Base-by-base conservation (phyloP, 2,329 filamentous ascomycete genomes). In the Ceratocystis harringtonii region DNA sequence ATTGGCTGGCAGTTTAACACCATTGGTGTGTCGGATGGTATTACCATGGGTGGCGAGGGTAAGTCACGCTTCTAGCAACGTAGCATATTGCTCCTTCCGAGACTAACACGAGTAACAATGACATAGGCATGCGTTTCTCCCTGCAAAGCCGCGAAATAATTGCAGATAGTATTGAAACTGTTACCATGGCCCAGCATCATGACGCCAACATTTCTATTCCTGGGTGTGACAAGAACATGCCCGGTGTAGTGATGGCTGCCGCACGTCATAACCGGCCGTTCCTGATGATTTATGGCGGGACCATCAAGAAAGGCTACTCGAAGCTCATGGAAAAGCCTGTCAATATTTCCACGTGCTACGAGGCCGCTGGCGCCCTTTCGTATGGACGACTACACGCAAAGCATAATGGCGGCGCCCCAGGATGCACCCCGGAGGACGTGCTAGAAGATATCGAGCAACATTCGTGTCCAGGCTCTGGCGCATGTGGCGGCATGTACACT, bases 181-280 rank as follows among this genome's bases (percentile, higher is more conserved):
- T 96, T 48, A 96, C 91, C 1, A 92, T 88, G 73, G 92, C 89
- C 4, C 92, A 96, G 74, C 88, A 88, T 70, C 90, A 96, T 75
- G 92, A 96, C 73, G 92, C 91, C 67, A 95, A 92, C 74, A 92
- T 96, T 73, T 86, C 89, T 36, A 92, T 96, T 70, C 91, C 92
- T 0, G 92, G 92, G 10, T 96, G 92, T 74, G 92, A 96, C 78
- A 96, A 96, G 82, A 96, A 96, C 75, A 96, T 96, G 92, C 92
- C 92, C 0, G 92, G 92, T 69, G 87, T 89, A 17, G 80, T 94
- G 69, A 96, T 96, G 86, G 91, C 89, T 0, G 91, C 94, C 72
- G 90, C 89, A 15, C 84, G 92, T 66, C 90, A 95, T 76, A 96
- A 96, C 76, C 83, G 92, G 8, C 92, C 92, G 3, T 94, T 90